phyloP scores from a whole-genome alignment of 768 basidiomycete genomes.

The Collybia mongolica region DNA sequence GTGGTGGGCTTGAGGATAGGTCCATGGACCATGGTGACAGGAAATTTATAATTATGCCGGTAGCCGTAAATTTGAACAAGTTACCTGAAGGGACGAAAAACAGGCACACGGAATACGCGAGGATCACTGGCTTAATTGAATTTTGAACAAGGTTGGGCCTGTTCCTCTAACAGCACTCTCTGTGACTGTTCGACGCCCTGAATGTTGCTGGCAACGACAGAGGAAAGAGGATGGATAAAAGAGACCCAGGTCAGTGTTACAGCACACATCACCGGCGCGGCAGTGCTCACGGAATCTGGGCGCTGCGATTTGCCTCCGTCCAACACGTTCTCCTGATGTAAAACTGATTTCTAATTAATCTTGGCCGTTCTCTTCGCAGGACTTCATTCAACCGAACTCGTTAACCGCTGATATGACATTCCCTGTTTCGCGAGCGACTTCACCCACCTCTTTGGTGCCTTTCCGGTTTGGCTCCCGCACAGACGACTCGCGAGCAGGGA shows the following conservation, averaged over 20 bases:
- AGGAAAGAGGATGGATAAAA: slow-evolving; percentile 6
- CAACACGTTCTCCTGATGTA: slow-evolving; percentile 10
- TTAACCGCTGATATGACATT: slow-evolving; percentile 15
- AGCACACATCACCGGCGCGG: slow-evolving; percentile 9
- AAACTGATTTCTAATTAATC: slow-evolving; percentile 15
- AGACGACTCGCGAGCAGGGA: slow-evolving; percentile 12
- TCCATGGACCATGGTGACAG: too few species aligned
- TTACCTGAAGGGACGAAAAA: too few species aligned
- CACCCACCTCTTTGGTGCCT: slow-evolving; percentile 20
- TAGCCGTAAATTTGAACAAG: too few species aligned
- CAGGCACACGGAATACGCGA: slow-evolving; percentile 9
- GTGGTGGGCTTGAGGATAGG: too few species aligned
- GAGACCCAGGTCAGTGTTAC: slow-evolving; percentile 13
- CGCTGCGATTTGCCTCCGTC: slow-evolving; percentile 15
- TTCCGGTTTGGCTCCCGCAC: slow-evolving; percentile 20
- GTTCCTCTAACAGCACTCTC: not conserved
- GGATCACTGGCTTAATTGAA: slow-evolving; percentile 9
- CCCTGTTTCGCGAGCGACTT: slow-evolving; percentile 21
- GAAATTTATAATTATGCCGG: too few species aligned
- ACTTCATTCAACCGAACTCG: slow-evolving; percentile 15
- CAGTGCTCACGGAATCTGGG: slow-evolving; percentile 10
- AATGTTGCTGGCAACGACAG: slow-evolving; percentile 1
- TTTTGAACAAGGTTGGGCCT: slow-evolving; percentile 1
- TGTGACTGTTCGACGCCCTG: not conserved
- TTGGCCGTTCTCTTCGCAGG: slow-evolving; percentile 7